A percentile compares a stretch with the other conserved stretches of the same genome.
These are phyloP conservation scores for Erysimum cheiri DNA, from an alignment of 441 rosid species.

Conservation along the genomic window DNA sequence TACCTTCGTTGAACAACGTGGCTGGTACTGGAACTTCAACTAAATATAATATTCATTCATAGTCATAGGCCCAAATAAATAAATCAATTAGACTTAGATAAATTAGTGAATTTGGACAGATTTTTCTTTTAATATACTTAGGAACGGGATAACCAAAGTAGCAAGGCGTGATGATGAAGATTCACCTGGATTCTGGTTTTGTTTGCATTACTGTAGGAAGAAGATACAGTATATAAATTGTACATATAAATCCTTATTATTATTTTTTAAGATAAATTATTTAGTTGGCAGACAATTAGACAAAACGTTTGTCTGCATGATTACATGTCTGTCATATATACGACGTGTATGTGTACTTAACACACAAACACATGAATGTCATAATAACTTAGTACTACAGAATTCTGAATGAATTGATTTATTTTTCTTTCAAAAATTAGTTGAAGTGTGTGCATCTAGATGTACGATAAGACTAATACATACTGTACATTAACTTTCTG, in stretches of 20 bases:
- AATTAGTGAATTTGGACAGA: not conserved
- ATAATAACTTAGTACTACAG: not conserved
- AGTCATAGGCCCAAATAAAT: not conserved
- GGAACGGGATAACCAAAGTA: conserved; percentile 27
- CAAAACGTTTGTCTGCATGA: conserved; percentile 28
- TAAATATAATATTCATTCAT: not conserved
- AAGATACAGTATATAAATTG: not conserved
- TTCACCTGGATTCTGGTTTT: conserved; percentile 38
- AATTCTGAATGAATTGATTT: not conserved
- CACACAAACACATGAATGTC: not conserved
- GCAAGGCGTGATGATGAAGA: conserved; percentile 44
- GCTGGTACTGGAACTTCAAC: not conserved
- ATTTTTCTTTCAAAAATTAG: not conserved
- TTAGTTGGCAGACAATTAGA: conserved; percentile 24
- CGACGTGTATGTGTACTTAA: not conserved
- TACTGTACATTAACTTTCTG: not conserved
- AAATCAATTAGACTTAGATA: not conserved
- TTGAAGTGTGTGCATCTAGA: not conserved
- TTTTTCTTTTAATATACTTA: not conserved
- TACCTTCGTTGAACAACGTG: conserved; percentile 9
- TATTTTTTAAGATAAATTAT: not conserved
- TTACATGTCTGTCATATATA: conserved; percentile 23
- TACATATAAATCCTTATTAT: not conserved
- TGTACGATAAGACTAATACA: no score
- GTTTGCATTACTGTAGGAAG: conserved; percentile 20